Evolutionary conservation across 2,329 filamentous ascomycete genomes (phyloP).

Genomic region (Neonectria ditissima): DNA sequence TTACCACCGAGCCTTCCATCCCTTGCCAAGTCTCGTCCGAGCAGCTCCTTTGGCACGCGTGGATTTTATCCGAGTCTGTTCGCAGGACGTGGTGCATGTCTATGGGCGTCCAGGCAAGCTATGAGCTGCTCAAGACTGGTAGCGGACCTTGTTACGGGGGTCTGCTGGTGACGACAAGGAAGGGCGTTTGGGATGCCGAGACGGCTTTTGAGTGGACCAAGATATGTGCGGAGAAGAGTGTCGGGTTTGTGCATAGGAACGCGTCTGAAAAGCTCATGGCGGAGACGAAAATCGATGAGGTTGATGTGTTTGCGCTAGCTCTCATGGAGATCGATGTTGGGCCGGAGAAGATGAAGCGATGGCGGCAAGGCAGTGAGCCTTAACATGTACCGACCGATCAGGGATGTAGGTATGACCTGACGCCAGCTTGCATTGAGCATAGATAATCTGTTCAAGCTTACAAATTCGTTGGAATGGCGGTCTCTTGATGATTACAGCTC

Average conservation of each 20-base stretch:
- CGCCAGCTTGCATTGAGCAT: too few relatives aligned
- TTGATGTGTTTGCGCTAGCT: constrained; percentile 26
- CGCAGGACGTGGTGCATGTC: constrained; percentile 45
- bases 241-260: constrained; percentile 32
- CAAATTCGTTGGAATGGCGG: not conserved
- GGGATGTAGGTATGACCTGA: too few relatives aligned
- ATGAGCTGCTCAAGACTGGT: constrained; percentile 30
- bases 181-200: constrained; percentile 45
- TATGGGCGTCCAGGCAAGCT: constrained; percentile 34
- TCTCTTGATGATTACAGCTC: not conserved
- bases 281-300: constrained; percentile 12
- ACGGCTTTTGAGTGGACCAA: constrained; percentile 36
- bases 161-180: constrained; percentile 39
- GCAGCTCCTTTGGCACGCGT: constrained; percentile 44
- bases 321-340: constrained; percentile 33
- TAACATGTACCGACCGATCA: not conserved
- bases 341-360: constrained; percentile 24
- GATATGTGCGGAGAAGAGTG: constrained; percentile 28
- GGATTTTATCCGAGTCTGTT: constrained; percentile 48
- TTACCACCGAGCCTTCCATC: constrained; percentile 7
- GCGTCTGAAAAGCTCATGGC: constrained; percentile 12
- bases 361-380: constrained; percentile 6
- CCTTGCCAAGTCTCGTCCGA: constrained; percentile 22
- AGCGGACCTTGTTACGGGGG: constrained; percentile 29
- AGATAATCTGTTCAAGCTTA: not conserved